Percentiles rank a stretch among this genome's conserved stretches.
These are phyloP conservation scores for button mushroom (Agaricus bisporus) DNA, from an alignment of 768 basidiomycete genomes.

Conservation along the genomic window DNA sequence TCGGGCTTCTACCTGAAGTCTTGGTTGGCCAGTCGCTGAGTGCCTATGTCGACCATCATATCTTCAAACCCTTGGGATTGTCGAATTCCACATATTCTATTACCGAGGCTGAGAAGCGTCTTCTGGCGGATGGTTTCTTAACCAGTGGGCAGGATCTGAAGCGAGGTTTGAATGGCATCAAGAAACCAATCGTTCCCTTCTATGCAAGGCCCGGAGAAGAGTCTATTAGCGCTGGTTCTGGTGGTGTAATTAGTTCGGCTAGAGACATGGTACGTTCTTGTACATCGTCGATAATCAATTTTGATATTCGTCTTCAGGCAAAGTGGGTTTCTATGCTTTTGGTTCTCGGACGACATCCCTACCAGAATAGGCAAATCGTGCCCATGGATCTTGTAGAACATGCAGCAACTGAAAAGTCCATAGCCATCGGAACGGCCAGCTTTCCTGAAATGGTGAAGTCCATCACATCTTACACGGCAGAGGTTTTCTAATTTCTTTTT, in stretches of 20 bases:
- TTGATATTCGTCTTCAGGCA: constrained; percentile 10
- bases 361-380: constrained; percentile 29
- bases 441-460: constrained; percentile 30
- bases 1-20: constrained; percentile 31
- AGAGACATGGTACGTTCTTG: constrained; percentile 30
- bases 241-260: constrained; percentile 32
- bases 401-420: constrained; percentile 28
- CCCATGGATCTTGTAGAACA: constrained; percentile 30
- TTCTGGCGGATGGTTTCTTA: constrained; percentile 30
- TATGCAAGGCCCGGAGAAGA: constrained; percentile 34
- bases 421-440: constrained; percentile 25
- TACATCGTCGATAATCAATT: not conserved
- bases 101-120: constrained; percentile 26
- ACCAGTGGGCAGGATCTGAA: constrained; percentile 27
- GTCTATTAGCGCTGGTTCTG: constrained; percentile 34
- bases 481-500: not conserved
- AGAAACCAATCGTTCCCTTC: constrained; percentile 30
- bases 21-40: constrained; percentile 35
- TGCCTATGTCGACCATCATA: constrained; percentile 30
- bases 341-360: constrained; percentile 32
- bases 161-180: constrained; percentile 24
- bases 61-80: constrained; percentile 35
- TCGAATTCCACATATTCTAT: constrained; percentile 32
- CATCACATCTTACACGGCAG: not conserved
- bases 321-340: constrained; percentile 36